Evolutionary conservation across 768 basidiomycete species (phyloP), one percentile per base, ranked within the genome.

Genomic region (Trametes gibbosa): DNA sequence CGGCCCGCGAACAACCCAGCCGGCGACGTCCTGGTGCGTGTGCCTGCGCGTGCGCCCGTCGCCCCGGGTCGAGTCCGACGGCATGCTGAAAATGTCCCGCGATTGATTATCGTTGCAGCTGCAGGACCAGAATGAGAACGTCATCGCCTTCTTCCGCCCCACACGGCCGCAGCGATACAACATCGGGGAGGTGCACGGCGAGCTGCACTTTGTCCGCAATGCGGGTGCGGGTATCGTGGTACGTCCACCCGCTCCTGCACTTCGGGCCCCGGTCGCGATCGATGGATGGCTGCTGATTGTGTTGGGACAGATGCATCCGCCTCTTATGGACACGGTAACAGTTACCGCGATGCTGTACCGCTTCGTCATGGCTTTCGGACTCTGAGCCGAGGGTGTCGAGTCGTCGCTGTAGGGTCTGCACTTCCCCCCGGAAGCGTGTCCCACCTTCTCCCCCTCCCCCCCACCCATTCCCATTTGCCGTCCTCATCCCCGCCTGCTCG

Each of bases 291-390:
- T 3, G 45, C 62, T 58, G 47, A 56, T 57, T 48, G 40, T 46
- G 5, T 32, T 47, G 55, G 39, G 50, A 52, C 69, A 91, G 90
- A 89, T 84, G 79, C 90, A 91, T 70, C 90, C 90, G 51, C 91
- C 91, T 64, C 86, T 93, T 73, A 93, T 93, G 91, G 90, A 93
- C 77, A 85, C 83, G 45, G 90, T 93, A 61, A 87, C 87, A 25
- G 84, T 93, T 65, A 90, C 90, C 27, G 84, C 84, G 53, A 92
- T 92, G 90, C 79, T 93, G 35, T 92, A 89, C 75, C 86, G 92
- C 48, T 89, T 90, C 72, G 89, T 87, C 65, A 77, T 74, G 58
- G 73, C 76, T 32, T 81, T 78, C 63, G 78, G 77, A 61, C 74
- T 80, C 48, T 80, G 72, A 78, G 56, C 61, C 49, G 40, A 40